These are phyloP conservation scores for Casuarina equisetifolia DNA, from an alignment of 306 rosid species.

Conservation along the genomic window DNA sequence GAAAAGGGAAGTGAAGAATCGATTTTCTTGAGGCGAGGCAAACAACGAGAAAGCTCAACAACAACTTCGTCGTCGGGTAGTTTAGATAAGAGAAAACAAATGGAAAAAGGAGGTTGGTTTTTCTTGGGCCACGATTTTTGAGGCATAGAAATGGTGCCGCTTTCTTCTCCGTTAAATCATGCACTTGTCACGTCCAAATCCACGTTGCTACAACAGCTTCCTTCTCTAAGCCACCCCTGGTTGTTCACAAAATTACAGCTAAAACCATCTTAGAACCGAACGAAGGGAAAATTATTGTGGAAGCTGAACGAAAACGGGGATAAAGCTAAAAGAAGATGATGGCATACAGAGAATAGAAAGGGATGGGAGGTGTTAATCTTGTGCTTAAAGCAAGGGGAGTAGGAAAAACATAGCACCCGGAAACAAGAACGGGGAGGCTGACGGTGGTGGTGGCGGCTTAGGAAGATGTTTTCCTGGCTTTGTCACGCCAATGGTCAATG, in stretches of 20 bases:
- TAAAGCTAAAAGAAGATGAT: not conserved
- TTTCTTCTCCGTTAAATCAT: slow-evolving; percentile 25
- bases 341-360: not conserved
- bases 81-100: not conserved
- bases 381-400: slow-evolving; percentile 2
- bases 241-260: not conserved
- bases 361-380: not conserved
- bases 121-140: not conserved
- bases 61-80: not conserved
- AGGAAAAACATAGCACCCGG: too few relatives aligned
- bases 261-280: not conserved
- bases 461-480: too few relatives aligned
- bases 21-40: too few relatives aligned
- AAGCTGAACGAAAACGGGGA: too few relatives aligned
- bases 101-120: too few relatives aligned
- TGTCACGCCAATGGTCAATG: too few relatives aligned
- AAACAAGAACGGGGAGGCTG: too few relatives aligned
- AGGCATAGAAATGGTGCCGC: not conserved
- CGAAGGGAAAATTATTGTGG: too few relatives aligned
- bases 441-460: too few relatives aligned
- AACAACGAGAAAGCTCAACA: not conserved
- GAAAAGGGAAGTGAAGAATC: too few relatives aligned
- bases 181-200: not conserved
- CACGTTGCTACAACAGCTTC: not conserved
- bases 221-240: not conserved